Percentiles rank a stretch among this genome's conserved stretches.
These are phyloP conservation scores for Xylariaceae sp. DNA, from an alignment of 2,329 filamentous ascomycete genomes.

Conservation along the genomic window DNA sequence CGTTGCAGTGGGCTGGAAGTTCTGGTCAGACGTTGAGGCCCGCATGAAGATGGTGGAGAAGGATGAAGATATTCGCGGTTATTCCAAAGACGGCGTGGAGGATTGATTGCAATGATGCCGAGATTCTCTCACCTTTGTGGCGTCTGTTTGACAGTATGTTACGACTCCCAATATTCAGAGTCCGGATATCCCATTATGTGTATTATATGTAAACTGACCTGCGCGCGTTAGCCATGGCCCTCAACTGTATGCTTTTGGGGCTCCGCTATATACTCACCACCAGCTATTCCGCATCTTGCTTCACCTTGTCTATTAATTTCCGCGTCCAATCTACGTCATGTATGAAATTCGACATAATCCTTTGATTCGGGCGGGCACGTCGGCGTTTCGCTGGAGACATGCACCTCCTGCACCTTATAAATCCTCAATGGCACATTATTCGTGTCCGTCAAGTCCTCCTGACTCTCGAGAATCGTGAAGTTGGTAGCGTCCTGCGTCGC, in stretches of 20 bases:
- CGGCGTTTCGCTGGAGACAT: constrained; percentile 21
- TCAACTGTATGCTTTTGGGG: no score
- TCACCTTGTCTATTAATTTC: background rate
- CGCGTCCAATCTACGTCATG: background rate
- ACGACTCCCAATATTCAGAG: no score
- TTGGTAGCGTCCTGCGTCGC: constrained; percentile 8
- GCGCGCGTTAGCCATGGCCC: no score
- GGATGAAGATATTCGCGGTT: background rate
- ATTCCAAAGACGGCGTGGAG: background rate
- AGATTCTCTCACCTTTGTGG: no score
- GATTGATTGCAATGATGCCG: background rate
- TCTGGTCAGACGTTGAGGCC: background rate
- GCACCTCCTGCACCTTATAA: constrained; percentile 34
- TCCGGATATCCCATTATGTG: no score
- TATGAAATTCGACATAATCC: constrained; percentile 2
- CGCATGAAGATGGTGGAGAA: background rate
- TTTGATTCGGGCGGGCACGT: background rate
- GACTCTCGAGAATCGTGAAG: constrained; percentile 32
- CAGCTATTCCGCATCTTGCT: background rate
- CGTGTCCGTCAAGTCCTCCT: constrained; percentile 35
- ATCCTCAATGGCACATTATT: constrained; percentile 35
- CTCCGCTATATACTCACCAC: no score
- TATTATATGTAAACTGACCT: no score
- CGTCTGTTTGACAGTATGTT: no score
- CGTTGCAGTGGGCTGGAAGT: background rate